Evolutionary conservation across 2,329 filamentous ascomycete genomes (phyloP).

Genomic region (Cephalotrichum gorgonifer): DNA sequence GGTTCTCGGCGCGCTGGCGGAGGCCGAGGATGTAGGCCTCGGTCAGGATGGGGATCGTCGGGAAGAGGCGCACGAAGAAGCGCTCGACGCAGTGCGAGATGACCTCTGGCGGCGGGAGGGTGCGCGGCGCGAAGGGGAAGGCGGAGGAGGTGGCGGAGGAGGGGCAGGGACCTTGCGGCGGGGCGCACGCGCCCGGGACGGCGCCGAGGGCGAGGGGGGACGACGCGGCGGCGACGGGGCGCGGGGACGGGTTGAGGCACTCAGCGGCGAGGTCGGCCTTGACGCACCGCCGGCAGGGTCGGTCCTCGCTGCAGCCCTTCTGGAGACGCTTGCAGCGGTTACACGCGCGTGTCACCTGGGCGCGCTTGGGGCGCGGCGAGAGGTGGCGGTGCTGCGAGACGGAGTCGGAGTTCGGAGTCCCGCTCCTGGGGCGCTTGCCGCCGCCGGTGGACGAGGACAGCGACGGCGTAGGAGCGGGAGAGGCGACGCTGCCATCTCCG

Average conservation of each 20-base stretch:
- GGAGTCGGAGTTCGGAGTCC: no score
- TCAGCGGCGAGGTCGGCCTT: slow-evolving; percentile 28
- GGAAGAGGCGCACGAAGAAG: slow-evolving; percentile 27
- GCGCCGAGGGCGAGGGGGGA: slow-evolving; percentile 9
- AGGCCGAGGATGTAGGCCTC: slow-evolving; percentile 23
- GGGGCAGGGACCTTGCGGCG: no score
- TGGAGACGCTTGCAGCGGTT: slow-evolving; percentile 30
- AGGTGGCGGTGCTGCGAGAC: neutral
- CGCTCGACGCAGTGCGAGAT: slow-evolving; percentile 26
- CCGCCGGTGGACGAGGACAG: no score
- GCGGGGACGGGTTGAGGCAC: slow-evolving; percentile 14
- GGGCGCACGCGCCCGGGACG: no score
- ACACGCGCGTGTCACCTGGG: slow-evolving; percentile 32
- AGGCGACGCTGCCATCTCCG: no score
- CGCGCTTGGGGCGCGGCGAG: slow-evolving; percentile 18
- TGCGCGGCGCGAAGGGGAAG: slow-evolving; percentile 20
- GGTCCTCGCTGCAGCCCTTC: slow-evolving; percentile 31
- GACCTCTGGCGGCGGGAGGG: slow-evolving; percentile 19
- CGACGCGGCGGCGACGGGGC: slow-evolving; percentile 5
- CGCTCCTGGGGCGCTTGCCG: no score
- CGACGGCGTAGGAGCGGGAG: no score
- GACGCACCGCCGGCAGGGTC: slow-evolving; percentile 31
- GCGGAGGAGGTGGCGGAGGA: neutral
- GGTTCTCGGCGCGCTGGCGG: slow-evolving; percentile 11
- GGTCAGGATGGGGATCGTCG: slow-evolving; percentile 32